Conservation (phyloP, 768 basidiomycete species). For the Guyanaporus albipodus region DNA sequence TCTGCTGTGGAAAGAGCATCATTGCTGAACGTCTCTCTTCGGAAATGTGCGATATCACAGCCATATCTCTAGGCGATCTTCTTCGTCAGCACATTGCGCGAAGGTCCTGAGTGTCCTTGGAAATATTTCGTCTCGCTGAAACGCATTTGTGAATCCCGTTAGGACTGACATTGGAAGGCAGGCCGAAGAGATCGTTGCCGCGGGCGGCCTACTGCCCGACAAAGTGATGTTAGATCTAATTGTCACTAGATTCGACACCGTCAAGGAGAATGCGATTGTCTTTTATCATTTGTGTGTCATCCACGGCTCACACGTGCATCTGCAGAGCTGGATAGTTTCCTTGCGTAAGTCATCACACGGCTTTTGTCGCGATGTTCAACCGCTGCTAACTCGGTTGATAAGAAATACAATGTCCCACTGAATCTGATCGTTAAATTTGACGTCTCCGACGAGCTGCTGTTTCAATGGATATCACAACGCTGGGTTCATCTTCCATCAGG, state of each 20-base stretch:
- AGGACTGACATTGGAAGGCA: constrained; percentile 67
- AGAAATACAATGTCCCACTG: constrained; percentile 59
- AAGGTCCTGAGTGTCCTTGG: constrained; percentile 33
- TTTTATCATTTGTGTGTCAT: constrained; percentile 3
- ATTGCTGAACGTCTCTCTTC: constrained; percentile 66
- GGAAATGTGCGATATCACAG: constrained; percentile 67
- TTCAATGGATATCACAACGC: constrained; percentile 78
- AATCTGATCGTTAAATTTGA: constrained; percentile 80
- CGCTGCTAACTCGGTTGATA: constrained; percentile 28
- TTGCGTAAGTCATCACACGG: constrained; percentile 48
- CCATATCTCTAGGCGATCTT: constrained; percentile 80
- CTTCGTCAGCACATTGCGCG: constrained; percentile 77
- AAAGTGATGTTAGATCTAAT: constrained; percentile 75
- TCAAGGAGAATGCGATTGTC: constrained; percentile 54
- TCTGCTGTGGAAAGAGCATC: constrained; percentile 79
- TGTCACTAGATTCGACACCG: constrained; percentile 58
- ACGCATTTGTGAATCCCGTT: not conserved
- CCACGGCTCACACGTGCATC: constrained; percentile 6
- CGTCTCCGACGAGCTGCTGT: constrained; percentile 77
- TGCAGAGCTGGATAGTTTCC: constrained; percentile 67
- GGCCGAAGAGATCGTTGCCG: constrained; percentile 75
- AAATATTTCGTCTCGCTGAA: not conserved
- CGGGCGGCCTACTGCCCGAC: constrained; percentile 75
- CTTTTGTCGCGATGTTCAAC: not conserved
- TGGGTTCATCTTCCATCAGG: constrained; percentile 86